A percentile compares a stretch with the other conserved stretches of the same genome.
phyloP scores from a whole-genome alignment of 176 grass and related monocot species.

The Triticum aestivum region DNA sequence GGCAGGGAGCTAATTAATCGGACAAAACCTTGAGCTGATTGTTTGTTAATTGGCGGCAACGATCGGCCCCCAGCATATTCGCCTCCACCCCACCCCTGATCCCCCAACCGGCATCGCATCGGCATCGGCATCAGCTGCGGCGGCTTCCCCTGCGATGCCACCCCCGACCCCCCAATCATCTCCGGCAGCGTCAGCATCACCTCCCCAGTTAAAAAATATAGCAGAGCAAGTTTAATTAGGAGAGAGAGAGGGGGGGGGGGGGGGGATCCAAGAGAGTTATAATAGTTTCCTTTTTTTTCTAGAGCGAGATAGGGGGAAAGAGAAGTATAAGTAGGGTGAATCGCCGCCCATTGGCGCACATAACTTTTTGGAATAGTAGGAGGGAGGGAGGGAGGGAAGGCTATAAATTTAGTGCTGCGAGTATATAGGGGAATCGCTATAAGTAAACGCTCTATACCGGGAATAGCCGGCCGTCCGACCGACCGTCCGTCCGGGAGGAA shows the following conservation, averaged over 20 bases:
- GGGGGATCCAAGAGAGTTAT: too few relatives aligned
- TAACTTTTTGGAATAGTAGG: not conserved
- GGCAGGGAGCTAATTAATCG: not conserved
- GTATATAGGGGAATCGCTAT: not conserved
- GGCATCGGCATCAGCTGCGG: not conserved
- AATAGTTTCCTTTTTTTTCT: not conserved
- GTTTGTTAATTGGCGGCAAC: not conserved
- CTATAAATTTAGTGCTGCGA: slow-evolving; percentile 9
- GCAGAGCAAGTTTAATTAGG: too few relatives aligned
- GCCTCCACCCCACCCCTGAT: not conserved
- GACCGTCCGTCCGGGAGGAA: not conserved
- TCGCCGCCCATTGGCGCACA: slow-evolving; percentile 1
- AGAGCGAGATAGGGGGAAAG: not conserved
- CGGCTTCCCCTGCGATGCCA: not conserved
- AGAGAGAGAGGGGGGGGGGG: too few relatives aligned
- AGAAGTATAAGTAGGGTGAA: not conserved
- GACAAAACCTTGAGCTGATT: not conserved
- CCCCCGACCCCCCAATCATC: not conserved
- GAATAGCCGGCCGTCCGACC: slow-evolving; percentile 25
- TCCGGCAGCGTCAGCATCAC: not conserved
- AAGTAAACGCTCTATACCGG: not conserved
- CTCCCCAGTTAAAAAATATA: not conserved
- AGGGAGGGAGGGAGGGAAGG: too few relatives aligned
- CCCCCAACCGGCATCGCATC: not conserved
- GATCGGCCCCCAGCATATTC: slow-evolving; percentile 30